Evolutionary conservation across 2,329 filamentous ascomycete species (phyloP).

Genomic region (Hymenoscyphus occultus): DNA sequence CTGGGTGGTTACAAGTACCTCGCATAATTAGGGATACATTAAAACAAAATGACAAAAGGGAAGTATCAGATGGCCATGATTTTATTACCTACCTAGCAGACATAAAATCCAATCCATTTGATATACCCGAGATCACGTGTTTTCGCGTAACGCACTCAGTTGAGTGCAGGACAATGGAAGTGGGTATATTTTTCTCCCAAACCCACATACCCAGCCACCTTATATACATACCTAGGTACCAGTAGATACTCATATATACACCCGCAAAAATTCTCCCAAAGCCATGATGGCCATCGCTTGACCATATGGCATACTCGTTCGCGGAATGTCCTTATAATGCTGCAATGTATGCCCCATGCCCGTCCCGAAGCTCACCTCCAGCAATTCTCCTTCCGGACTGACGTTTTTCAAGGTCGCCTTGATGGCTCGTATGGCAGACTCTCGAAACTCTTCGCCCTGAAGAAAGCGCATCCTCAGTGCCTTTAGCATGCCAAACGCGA

Average conservation of each 20-base stretch:
- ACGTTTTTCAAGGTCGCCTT: slow-evolving; percentile 65
- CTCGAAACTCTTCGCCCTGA: slow-evolving; percentile 53
- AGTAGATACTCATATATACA: slow-evolving; percentile 42
- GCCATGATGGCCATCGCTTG: slow-evolving; percentile 85
- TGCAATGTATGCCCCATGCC: slow-evolving; percentile 71
- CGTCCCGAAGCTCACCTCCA: slow-evolving; percentile 75
- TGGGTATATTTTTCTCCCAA: no score
- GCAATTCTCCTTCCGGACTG: slow-evolving; percentile 64
- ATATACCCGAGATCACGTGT: no score
- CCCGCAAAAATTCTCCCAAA: slow-evolving; percentile 68
- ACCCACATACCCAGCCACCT: background rate
- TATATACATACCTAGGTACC: background rate
- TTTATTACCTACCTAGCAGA: no score
- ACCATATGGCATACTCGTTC: slow-evolving; percentile 81
- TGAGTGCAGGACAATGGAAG: no score
- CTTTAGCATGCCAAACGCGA: slow-evolving; percentile 78
- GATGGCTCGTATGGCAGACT: slow-evolving; percentile 62
- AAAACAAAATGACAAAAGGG: no score
- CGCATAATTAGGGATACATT: no score
- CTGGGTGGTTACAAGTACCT: no score
- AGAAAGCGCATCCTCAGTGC: slow-evolving; percentile 68
- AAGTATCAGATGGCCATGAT: no score
- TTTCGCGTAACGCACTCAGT: no score
- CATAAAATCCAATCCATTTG: no score
- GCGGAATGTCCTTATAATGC: slow-evolving; percentile 73